Conservation (phyloP, 148 eudicot genomes). For the Nepenthes mirabilis region DNA sequence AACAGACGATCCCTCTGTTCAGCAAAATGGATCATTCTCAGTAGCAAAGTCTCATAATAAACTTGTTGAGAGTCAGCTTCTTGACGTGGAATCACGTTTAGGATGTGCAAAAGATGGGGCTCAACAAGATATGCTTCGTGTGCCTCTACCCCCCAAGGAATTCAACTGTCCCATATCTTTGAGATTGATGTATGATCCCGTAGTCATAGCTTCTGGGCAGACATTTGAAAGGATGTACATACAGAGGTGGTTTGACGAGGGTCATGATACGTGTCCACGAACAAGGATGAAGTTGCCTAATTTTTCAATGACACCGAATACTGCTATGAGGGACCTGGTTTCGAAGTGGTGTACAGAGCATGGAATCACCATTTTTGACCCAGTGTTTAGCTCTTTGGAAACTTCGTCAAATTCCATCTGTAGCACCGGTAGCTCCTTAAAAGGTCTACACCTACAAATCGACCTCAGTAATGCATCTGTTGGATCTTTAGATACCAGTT, state of each 20-base stretch:
- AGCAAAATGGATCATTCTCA: slow-evolving; percentile 10
- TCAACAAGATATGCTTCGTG: slow-evolving; percentile 12
- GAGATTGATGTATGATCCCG: slow-evolving; percentile 74
- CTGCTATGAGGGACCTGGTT: slow-evolving; percentile 40
- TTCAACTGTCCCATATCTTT: slow-evolving; percentile 60
- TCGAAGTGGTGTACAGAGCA: slow-evolving; percentile 43
- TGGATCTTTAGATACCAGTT: slow-evolving; percentile 38
- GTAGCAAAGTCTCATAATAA: slow-evolving; percentile 11
- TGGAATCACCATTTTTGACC: slow-evolving; percentile 22
- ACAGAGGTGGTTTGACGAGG: slow-evolving; percentile 81
- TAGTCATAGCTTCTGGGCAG: slow-evolving; percentile 69
- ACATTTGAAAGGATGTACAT: slow-evolving; percentile 72
- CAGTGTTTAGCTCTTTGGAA: slow-evolving; percentile 30
- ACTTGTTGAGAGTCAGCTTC: slow-evolving; percentile 4
- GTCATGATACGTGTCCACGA: slow-evolving; percentile 61
- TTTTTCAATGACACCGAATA: slow-evolving; percentile 47
- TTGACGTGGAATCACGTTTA: slow-evolving; percentile 11
- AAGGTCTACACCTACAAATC: slow-evolving; percentile 38
- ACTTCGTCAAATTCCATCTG: slow-evolving; percentile 44
- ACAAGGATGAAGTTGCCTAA: slow-evolving; percentile 37
- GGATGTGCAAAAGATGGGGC: slow-evolving; percentile 10
- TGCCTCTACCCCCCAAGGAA: slow-evolving; percentile 44
- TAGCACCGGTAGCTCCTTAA: slow-evolving; percentile 57
- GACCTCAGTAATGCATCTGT: slow-evolving; percentile 56
- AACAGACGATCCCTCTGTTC: slow-evolving; percentile 7